A percentile compares a stretch with the other conserved stretches of the same genome.
Evolutionary conservation across 352 stramenopile genomes (phyloP).

Genomic region (Pythium phragmiticola): DNA sequence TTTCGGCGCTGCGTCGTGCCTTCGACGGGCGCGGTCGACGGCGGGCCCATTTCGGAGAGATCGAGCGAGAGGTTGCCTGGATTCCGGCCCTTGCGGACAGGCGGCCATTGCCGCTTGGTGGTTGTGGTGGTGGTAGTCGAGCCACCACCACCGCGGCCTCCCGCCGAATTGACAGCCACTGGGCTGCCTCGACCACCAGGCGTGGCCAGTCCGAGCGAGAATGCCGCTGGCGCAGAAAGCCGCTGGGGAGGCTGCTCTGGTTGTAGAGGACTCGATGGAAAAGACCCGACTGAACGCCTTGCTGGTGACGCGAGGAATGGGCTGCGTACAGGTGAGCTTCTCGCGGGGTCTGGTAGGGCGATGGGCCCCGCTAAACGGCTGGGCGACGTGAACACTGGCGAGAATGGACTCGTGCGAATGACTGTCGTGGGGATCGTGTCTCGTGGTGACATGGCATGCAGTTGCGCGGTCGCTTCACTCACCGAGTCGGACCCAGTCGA

Average conservation of each 20-base stretch:
- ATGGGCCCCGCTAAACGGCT: neutral
- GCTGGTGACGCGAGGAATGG: conserved; percentile 15
- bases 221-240: conserved; percentile 14
- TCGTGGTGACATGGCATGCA: conserved; percentile 24
- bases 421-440: conserved; percentile 17
- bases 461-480: conserved; percentile 26
- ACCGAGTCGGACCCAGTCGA: conserved; percentile 26
- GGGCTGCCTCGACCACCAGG: neutral
- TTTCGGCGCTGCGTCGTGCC: conserved; percentile 34
- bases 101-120: conserved; percentile 46
- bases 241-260: conserved; percentile 3
- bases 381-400: conserved; percentile 23
- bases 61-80: conserved; percentile 82
- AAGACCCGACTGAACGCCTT: neutral
- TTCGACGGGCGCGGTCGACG: conserved; percentile 23
- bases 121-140: conserved; percentile 16
- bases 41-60: conserved; percentile 70
- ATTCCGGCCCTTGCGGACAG: conserved; percentile 61
- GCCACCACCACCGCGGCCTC: conserved; percentile 8
- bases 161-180: neutral
- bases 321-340: conserved; percentile 16
- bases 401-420: conserved; percentile 23
- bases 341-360: neutral
- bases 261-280: conserved; percentile 16
- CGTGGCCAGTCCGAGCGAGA: conserved; percentile 16